Evolutionary conservation across 2,329 filamentous ascomycete species (phyloP).

Genomic region (Mariannaea sp.): DNA sequence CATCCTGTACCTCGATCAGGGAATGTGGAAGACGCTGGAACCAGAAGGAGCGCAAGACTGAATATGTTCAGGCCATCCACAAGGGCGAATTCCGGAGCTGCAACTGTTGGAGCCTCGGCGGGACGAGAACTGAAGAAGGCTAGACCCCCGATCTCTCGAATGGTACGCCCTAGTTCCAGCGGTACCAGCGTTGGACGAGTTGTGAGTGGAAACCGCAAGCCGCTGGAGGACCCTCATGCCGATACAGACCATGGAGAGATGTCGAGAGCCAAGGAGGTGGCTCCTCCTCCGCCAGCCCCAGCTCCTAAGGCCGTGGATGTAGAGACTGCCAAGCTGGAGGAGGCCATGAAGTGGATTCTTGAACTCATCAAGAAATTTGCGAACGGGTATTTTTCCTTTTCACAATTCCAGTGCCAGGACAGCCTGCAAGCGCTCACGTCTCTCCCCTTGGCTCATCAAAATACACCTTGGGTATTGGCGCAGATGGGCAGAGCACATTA

Average conservation of each 20-base stretch:
- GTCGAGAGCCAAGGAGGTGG: constrained; percentile 51
- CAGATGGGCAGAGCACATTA: constrained; percentile 91
- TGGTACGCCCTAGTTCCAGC: constrained; percentile 68
- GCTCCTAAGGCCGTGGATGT: constrained; percentile 49
- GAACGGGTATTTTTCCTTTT: constrained; percentile 76
- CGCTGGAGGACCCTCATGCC: constrained; percentile 66
- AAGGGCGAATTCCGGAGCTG: constrained; percentile 63
- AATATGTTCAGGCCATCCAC: constrained; percentile 71
- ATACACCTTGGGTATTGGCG: constrained; percentile 91
- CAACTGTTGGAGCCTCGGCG: constrained; percentile 63
- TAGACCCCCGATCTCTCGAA: constrained; percentile 70
- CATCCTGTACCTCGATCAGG: constrained; percentile 63
- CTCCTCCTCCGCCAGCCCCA: constrained; percentile 42
- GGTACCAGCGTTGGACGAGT: constrained; percentile 79
- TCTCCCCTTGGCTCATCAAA: constrained; percentile 75
- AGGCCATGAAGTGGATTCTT: constrained; percentile 76
- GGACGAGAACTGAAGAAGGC: constrained; percentile 80
- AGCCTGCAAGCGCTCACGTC: constrained; percentile 75
- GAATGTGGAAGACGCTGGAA: constrained; percentile 62
- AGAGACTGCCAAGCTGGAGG: constrained; percentile 70
- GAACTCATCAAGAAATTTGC: constrained; percentile 84
- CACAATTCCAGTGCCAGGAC: constrained; percentile 77
- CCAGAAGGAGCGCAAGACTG: constrained; percentile 73
- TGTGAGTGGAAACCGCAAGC: constrained; percentile 89
- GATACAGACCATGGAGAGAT: constrained; percentile 72